A percentile compares a stretch with the other conserved stretches of the same genome.
Evolutionary conservation across 164 flowering plant genomes (phyloP).

Genomic region (Akebia trifoliata): DNA sequence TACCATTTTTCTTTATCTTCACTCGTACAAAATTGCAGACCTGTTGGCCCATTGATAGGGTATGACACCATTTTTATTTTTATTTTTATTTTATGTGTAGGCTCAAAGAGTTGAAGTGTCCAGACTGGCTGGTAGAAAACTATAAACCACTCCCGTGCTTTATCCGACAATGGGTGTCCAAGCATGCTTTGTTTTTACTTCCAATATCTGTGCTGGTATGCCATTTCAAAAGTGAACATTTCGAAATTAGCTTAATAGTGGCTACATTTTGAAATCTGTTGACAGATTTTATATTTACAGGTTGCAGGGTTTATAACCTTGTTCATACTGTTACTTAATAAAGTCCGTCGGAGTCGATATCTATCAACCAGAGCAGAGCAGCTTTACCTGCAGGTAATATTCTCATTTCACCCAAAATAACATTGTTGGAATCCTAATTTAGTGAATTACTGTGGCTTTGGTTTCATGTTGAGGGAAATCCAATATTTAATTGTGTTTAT

Average conservation of each 20-base stretch:
- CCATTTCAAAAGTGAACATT: constrained; percentile 17
- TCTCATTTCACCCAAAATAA: not conserved
- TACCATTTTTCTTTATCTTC: not conserved
- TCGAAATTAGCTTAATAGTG: constrained; percentile 17
- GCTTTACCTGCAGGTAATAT: constrained; percentile 68
- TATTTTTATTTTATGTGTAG: constrained; percentile 26
- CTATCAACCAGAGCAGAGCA: constrained; percentile 65
- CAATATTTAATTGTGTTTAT: too few relatives aligned
- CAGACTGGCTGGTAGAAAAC: constrained; percentile 56
- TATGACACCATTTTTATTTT: not conserved
- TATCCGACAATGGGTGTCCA: constrained; percentile 51
- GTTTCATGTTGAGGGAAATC: too few relatives aligned
- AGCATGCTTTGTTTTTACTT: constrained; percentile 42
- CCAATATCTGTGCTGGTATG: constrained; percentile 55
- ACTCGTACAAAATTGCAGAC: not conserved
- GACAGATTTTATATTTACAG: constrained; percentile 48
- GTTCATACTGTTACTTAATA: constrained; percentile 27
- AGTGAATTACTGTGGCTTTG: not conserved
- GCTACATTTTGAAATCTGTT: constrained; percentile 14
- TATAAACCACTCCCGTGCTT: constrained; percentile 71
- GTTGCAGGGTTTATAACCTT: constrained; percentile 32
- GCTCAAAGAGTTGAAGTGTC: constrained; percentile 75
- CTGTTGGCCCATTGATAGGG: not conserved
- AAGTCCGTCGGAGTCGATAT: constrained; percentile 31
- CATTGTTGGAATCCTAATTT: not conserved